A percentile compares a stretch with the other conserved stretches of the same genome.
phyloP scores from a whole-genome alignment of 345 rosid species.

The Geranium brycei region DNA sequence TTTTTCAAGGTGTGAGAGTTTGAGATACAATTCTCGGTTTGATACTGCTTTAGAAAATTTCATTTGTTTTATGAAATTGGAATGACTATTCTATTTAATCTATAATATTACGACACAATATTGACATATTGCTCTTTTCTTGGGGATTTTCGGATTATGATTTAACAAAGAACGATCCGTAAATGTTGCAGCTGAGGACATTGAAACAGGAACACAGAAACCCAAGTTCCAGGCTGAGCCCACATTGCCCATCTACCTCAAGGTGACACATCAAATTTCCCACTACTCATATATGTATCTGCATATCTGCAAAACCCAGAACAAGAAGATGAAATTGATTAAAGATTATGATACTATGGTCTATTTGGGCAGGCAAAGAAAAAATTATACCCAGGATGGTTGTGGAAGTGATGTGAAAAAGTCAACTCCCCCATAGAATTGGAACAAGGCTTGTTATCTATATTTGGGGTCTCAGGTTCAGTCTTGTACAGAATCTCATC shows the following conservation, averaged over 20 bases:
- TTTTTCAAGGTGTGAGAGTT: no score
- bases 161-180: background rate
- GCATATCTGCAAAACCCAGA: no score
- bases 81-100: no score
- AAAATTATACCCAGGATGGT: constrained; percentile 16
- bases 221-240: constrained; percentile 69
- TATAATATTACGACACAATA: no score
- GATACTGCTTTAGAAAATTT: no score
- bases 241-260: constrained; percentile 75
- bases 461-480: constrained; percentile 45
- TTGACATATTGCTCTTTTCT: background rate
- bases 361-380: constrained; percentile 39
- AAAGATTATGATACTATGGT: constrained; percentile 2
- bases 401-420: background rate
- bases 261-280: constrained; percentile 33
- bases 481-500: constrained; percentile 66
- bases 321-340: background rate
- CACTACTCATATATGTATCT: background rate
- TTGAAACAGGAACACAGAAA: constrained; percentile 48
- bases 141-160: background rate
- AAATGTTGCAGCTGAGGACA: constrained; percentile 65
- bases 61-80: no score
- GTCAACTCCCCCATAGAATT: background rate
- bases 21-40: no score
- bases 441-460: constrained; percentile 8